These are phyloP conservation scores for Tetragonia tetragonoides DNA, from an alignment of 148 eudicot species.

Conservation along the genomic window DNA sequence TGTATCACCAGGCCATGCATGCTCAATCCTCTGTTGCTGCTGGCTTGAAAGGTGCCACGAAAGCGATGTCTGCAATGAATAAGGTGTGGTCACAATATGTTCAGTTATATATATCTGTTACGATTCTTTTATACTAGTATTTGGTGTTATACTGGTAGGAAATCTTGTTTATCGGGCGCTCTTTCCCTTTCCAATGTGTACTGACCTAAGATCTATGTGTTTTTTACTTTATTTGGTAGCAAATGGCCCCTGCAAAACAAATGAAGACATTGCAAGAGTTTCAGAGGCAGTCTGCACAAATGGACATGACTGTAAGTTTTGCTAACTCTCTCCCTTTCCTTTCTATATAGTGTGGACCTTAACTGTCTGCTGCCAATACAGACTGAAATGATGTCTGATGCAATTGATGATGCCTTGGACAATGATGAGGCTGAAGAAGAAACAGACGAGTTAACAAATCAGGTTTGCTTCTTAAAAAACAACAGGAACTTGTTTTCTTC, in stretches of 20 bases:
- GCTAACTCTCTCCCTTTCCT: conserved; percentile 7
- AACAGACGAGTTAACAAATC: conserved; percentile 85
- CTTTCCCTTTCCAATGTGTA: not conserved
- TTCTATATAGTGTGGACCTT: conserved; percentile 11
- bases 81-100: conserved; percentile 45
- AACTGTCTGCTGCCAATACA: conserved; percentile 28
- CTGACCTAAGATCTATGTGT: not conserved
- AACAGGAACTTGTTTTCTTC: conserved; percentile 1
- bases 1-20: conserved; percentile 62
- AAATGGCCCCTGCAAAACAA: conserved; percentile 94
- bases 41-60: conserved; percentile 94
- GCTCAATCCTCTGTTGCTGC: conserved; percentile 91
- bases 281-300: conserved; percentile 90
- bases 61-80: conserved; percentile 93
- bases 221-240: conserved; percentile 39
- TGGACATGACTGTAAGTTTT: conserved; percentile 93
- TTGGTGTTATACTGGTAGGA: not conserved
- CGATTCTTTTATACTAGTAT: not conserved
- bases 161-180: not conserved
- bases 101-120: not conserved
- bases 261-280: conserved; percentile 70
- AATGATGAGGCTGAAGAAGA: conserved; percentile 98
- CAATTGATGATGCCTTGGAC: conserved; percentile 87
- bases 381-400: conserved; percentile 98
- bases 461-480: conserved; percentile 41